Conservation (phyloP, 768 basidiomycete species). For the Termitomyces sp. region DNA sequence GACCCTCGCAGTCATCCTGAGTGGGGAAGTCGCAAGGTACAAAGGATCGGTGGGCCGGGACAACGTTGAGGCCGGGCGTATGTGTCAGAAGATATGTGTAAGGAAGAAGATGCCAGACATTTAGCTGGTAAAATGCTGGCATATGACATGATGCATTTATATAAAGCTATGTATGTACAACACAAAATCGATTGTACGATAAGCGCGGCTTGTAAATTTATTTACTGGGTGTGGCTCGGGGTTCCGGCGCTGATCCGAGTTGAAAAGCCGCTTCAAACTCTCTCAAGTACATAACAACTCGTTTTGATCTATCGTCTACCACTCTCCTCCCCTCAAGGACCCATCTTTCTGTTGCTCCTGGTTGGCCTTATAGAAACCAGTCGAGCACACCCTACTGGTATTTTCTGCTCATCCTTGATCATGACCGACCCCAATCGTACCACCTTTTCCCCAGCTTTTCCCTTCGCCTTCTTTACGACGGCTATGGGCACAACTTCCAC, state of each 20-base stretch:
- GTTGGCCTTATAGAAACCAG: constrained; percentile 21
- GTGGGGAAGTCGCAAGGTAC: constrained; percentile 39
- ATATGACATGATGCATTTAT: not conserved
- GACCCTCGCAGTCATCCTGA: constrained; percentile 38
- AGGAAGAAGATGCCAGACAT: not conserved
- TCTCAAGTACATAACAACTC: constrained; percentile 11
- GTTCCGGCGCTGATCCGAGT: constrained; percentile 12
- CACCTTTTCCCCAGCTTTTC: constrained; percentile 35
- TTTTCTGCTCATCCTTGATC: constrained; percentile 13
- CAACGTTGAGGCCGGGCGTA: not conserved
- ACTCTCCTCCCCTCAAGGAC: constrained; percentile 5
- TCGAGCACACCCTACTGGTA: constrained; percentile 19
- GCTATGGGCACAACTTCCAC: constrained; percentile 58
- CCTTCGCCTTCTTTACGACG: constrained; percentile 23
- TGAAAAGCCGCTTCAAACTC: constrained; percentile 13
- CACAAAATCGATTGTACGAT: constrained; percentile 3
- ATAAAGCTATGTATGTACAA: not conserved
- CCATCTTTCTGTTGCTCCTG: constrained; percentile 1
- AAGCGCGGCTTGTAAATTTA: not conserved
- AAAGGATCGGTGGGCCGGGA: constrained; percentile 30
- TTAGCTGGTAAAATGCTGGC: not conserved
- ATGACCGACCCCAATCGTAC: constrained; percentile 33
- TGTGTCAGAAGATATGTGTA: constrained; percentile 1
- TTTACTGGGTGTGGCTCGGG: not conserved
- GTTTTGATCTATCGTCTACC: constrained; percentile 10